phyloP scores from a whole-genome alignment of 305 asterid species.

The Fraxinus paxiana region DNA sequence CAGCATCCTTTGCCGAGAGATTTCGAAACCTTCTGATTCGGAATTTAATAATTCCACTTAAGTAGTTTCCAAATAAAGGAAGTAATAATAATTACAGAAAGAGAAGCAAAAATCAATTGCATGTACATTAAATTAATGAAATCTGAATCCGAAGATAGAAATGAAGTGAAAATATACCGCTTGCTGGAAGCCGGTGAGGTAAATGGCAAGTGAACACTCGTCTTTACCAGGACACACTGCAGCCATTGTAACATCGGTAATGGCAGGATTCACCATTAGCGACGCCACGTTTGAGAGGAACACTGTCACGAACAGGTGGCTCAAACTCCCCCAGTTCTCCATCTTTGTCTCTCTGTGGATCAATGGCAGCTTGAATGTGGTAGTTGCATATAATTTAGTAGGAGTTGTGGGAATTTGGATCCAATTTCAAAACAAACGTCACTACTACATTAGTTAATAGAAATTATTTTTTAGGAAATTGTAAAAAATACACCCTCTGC shows the following conservation, averaged over 20 bases:
- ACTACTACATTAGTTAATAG: not conserved
- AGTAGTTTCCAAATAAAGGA: not conserved
- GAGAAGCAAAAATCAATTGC: not conserved
- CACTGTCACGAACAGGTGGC: constrained; percentile 44
- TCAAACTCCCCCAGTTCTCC: constrained; percentile 49
- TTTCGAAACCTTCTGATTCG: not conserved
- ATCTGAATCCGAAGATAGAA: not conserved
- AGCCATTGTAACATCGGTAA: constrained; percentile 53
- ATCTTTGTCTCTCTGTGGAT: constrained; percentile 14
- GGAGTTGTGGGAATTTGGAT: not conserved
- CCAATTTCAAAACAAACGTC: not conserved
- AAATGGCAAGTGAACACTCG: constrained; percentile 64
- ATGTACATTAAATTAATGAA: not conserved
- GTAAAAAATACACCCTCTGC: not conserved
- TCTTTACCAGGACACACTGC: constrained; percentile 60
- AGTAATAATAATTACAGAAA: not conserved
- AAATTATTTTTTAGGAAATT: not conserved
- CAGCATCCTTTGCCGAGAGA: not conserved
- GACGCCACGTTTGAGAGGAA: constrained; percentile 44
- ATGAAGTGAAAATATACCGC: constrained; percentile 33
- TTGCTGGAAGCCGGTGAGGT: constrained; percentile 53
- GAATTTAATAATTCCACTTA: not conserved
- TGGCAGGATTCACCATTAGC: constrained; percentile 43
- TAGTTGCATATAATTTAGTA: not conserved
- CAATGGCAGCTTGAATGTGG: not conserved